These are phyloP conservation scores for Neolecta irregularis DNA, from an alignment of 1,139 yeast species.

Conservation along the genomic window DNA sequence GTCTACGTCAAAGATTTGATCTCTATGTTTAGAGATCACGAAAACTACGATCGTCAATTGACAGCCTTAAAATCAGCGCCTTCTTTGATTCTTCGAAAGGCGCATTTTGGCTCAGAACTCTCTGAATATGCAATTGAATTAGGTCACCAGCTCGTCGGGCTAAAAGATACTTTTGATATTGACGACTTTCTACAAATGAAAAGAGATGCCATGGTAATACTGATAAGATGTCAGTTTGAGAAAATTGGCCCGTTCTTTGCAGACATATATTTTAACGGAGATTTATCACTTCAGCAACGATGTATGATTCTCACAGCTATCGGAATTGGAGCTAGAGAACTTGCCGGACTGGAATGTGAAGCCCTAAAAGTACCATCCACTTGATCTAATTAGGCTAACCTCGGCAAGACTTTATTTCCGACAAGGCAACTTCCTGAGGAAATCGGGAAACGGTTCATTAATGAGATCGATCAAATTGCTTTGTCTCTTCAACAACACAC, in stretches of 20 bases:
- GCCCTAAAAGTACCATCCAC: no score
- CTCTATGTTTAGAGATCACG: constrained; percentile 1
- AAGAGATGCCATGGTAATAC: not conserved
- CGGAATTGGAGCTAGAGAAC: not conserved
- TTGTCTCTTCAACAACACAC: no score
- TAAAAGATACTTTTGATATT: constrained; percentile 1
- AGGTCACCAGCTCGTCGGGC: not conserved
- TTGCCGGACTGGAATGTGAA: no score
- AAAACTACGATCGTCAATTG: not conserved
- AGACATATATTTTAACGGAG: constrained; percentile 1
- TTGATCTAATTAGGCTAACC: no score
- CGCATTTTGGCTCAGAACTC: constrained; percentile 2
- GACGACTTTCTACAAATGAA: not conserved
- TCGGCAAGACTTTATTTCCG: no score
- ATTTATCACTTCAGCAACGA: constrained; percentile 2
- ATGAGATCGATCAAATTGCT: no score
- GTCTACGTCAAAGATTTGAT: constrained; percentile 2
- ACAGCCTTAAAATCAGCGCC: constrained; percentile 3
- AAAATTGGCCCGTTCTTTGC: not conserved
- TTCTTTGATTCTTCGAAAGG: not conserved
- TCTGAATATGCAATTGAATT: not conserved
- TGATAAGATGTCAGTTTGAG: not conserved
- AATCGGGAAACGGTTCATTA: no score
- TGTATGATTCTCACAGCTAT: not conserved
- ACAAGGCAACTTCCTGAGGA: no score